Conservation (phyloP, 1,139 yeast species). For the Yamadazyma songkhlaensis region DNA sequence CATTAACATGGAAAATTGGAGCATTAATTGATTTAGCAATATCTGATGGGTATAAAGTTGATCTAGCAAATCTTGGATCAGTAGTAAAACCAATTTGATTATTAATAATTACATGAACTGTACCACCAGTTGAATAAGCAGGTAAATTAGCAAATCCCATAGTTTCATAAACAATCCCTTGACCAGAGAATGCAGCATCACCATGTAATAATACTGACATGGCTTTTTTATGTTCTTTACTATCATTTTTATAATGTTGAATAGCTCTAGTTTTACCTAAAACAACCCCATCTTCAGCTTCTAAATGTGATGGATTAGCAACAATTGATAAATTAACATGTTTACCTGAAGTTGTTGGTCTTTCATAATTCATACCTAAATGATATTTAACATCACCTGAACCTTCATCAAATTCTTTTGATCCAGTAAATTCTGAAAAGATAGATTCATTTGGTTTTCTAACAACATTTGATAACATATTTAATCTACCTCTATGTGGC, state of each 20-base stretch:
- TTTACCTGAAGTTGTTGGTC: conserved; percentile 99
- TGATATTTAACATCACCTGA: conserved; percentile 99
- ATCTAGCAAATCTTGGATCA: conserved; percentile 95
- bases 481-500: conserved; percentile 99
- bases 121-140: conserved; percentile 98
- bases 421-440: conserved; percentile 93
- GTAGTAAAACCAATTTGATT: conserved; percentile 99
- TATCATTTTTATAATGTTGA: conserved; percentile 87
- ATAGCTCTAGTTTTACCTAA: conserved; percentile 97
- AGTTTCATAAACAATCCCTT: conserved; percentile 98
- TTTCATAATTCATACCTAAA: conserved; percentile 97
- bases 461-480: conserved; percentile 95
- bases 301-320: conserved; percentile 98
- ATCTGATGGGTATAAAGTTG: conserved; percentile 97
- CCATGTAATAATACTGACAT: conserved; percentile 93
- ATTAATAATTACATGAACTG: conserved; percentile 91
- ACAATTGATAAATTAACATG: conserved; percentile 92
- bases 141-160: conserved; percentile 93
- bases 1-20: conserved; percentile 98
- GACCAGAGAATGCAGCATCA: conserved; percentile 98
- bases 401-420: conserved; percentile 82
- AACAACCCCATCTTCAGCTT: conserved; percentile 98
- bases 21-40: conserved; percentile 95
- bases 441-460: conserved; percentile 98
- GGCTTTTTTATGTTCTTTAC: conserved; percentile 80